Base-by-base conservation (phyloP, 1,284 basidiomycete genomes). In the Austroboletus sp. region DNA sequence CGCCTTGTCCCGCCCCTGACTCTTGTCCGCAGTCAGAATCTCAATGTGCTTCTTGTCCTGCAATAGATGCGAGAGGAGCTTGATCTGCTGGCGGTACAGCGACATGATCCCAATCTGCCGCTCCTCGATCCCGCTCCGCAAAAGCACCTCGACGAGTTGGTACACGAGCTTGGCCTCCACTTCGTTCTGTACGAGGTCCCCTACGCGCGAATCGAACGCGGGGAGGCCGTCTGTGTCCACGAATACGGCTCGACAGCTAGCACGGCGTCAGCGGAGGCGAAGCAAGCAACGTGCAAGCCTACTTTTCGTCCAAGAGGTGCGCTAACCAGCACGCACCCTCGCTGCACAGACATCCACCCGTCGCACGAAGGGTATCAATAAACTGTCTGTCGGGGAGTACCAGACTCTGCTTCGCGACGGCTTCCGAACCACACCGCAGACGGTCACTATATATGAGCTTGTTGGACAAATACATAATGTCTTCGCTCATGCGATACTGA, bases 401-500 rank as follows among this genome's bases (percentile, higher is more conserved):
- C 34, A 98, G 64, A 13, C 65, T 68, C 50, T 75, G 75, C 19
- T 73, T 69, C 11, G 86, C 85, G 3, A 97, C 80, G 8, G 68
- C 67, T 19, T 80, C 79, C 11, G 76, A 84, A 2, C 93, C 95
- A 58, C 91, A 94, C 33, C 72, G 74, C 40, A 98, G 72, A 16
- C 83, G 75, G 44, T 88, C 79, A 13, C 77, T 69, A 60, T 98
- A 99, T 13, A 98, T 86, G 29, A 98, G 77, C 46, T 75, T 76
- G 63, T 98, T 99, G 4, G 91, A 93, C 10, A 99, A 70, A 7
- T 78, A 62, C 95, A 98, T 98, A 61, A 99, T 98, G 49, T 96
- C 92, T 46, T 78, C 79, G 64, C 95, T 97, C 95, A 98, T 98
- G 44, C 96, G 77, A 63, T 98, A 99, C 62, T 99, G 95, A 43